These are phyloP conservation scores for Fusarium longipes DNA, from an alignment of 2,329 filamentous ascomycete genomes.

Conservation along the genomic window DNA sequence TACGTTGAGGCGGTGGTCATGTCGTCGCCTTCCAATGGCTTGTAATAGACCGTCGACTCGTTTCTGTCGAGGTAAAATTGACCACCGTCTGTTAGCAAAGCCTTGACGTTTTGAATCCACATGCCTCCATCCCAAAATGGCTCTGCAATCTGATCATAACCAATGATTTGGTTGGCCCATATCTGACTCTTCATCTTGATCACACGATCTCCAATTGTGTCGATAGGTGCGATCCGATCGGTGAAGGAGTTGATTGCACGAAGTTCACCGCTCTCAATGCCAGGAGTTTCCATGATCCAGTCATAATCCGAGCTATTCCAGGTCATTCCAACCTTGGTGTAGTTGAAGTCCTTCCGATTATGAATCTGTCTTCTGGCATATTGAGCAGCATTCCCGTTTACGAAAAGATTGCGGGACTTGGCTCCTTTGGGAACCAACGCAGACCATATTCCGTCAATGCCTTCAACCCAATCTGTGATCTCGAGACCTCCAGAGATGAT, in stretches of 20 bases:
- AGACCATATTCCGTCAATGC: not conserved
- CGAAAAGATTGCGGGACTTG: not conserved
- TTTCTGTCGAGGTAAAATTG: constrained; percentile 6
- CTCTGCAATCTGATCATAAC: constrained; percentile 6
- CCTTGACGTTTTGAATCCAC: constrained; percentile 6
- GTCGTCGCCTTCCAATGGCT: not conserved
- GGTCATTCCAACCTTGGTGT: not conserved
- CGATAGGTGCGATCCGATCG: not conserved
- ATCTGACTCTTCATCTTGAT: not conserved
- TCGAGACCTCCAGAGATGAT: not conserved
- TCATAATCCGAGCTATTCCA: constrained; percentile 8
- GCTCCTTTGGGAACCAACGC: not conserved
- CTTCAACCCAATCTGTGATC: not conserved
- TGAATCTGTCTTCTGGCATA: not conserved
- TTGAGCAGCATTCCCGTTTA: constrained; percentile 1
- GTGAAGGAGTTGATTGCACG: constrained; percentile 3
- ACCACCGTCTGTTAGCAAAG: not conserved
- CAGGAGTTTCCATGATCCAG: not conserved
- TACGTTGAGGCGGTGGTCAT: not conserved
- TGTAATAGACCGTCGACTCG: not conserved
- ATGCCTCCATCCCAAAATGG: constrained; percentile 14
- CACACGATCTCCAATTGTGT: not conserved
- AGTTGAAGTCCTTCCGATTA: not conserved
- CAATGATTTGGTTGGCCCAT: constrained; percentile 14
- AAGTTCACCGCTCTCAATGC: constrained; percentile 2